phyloP scores from a whole-genome alignment of 495 filamentous ascomycete species.

The Aspergillus indologenus region DNA sequence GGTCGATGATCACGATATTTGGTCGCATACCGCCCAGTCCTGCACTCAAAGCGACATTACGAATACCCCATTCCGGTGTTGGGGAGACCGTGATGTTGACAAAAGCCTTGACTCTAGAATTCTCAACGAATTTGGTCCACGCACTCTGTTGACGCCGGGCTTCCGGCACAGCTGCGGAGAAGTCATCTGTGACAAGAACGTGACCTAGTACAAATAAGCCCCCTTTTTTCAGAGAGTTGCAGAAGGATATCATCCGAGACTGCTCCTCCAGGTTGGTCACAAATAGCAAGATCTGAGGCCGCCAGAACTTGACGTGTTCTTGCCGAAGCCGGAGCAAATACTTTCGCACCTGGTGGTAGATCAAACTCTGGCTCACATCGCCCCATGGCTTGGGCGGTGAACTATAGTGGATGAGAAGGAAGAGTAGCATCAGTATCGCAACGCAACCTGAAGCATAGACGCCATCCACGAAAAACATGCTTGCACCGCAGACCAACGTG shows the following conservation, averaged over 20 bases:
- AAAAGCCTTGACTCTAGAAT: constrained; percentile 85
- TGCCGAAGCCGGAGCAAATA: constrained; percentile 78
- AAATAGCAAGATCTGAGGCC: constrained; percentile 79
- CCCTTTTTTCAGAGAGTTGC: constrained; percentile 88
- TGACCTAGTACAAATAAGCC: constrained; percentile 82
- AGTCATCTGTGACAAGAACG: constrained; percentile 82
- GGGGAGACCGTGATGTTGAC: constrained; percentile 82
- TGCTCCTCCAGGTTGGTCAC: constrained; percentile 77
- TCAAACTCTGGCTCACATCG: constrained; percentile 83
- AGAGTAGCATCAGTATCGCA: constrained; percentile 68
- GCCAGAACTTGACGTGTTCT: constrained; percentile 91
- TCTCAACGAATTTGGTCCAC: constrained; percentile 85
- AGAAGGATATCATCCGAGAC: constrained; percentile 82
- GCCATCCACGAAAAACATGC: constrained; percentile 90
- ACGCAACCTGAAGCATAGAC: constrained; percentile 76
- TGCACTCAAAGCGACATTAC: constrained; percentile 77
- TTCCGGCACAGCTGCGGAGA: constrained; percentile 72
- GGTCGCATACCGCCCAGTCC: constrained; percentile 89
- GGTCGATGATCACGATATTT: constrained; percentile 80
- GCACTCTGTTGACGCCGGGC: constrained; percentile 74
- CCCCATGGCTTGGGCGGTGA: constrained; percentile 87
- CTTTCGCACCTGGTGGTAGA: constrained; percentile 89
- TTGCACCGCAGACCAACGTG: constrained; percentile 67
- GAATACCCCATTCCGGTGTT: constrained; percentile 77
- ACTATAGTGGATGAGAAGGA: constrained; percentile 80